These are phyloP conservation scores for Gossypium raimondii DNA, from an alignment of 345 rosid genomes.

Conservation along the genomic window DNA sequence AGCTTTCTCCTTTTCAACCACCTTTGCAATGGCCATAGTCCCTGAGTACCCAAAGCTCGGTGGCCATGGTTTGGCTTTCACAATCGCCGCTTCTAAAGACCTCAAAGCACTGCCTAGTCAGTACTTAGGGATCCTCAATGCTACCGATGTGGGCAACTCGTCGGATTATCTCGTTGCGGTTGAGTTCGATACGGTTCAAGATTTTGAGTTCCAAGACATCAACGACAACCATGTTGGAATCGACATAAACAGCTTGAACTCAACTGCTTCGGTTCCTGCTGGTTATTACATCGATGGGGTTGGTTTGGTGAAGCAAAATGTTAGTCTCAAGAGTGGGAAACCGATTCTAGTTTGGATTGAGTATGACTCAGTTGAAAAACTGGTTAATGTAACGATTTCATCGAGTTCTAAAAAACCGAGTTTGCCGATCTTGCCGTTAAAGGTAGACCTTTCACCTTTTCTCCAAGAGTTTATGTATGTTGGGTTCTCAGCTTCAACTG, in stretches of 20 bases:
- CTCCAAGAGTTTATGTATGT: background rate
- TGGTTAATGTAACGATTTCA: background rate
- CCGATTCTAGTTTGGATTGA: background rate
- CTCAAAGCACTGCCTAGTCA: background rate
- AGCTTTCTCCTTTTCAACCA: conserved; percentile 1
- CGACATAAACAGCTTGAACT: background rate
- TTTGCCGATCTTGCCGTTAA: background rate
- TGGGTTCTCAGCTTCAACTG: conserved; percentile 6
- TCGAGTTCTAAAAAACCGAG: background rate
- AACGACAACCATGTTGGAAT: background rate
- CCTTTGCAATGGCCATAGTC: background rate
- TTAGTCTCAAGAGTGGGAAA: background rate
- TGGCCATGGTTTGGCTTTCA: background rate
- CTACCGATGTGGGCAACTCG: background rate
- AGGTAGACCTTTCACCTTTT: background rate
- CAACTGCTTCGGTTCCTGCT: background rate
- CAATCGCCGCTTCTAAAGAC: background rate
- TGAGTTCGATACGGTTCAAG: background rate
- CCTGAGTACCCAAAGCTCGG: background rate
- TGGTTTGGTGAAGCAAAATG: background rate
- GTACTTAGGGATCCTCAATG: background rate
- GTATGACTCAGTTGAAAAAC: background rate
- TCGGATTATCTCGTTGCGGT: background rate
- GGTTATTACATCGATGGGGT: background rate
- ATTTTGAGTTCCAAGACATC: background rate